Evolutionary conservation across 208 protist species (phyloP), one percentile per base, ranked within the genome.

Genomic region (Tetramitus jugosus): DNA sequence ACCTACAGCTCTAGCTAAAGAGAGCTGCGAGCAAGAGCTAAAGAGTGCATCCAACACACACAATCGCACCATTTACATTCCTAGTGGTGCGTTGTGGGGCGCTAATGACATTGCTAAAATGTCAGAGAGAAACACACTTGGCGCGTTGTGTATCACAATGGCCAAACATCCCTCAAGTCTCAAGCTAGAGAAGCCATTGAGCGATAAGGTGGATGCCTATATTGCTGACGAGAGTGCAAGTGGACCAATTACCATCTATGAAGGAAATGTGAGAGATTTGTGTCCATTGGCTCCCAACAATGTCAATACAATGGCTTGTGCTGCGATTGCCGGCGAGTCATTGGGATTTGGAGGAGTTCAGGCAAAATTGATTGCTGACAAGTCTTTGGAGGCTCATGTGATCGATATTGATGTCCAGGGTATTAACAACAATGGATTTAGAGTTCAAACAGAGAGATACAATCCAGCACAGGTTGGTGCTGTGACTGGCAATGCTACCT

Each of bases 221-320:
- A 2, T 17, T 10, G n/a, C 52, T 26, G 53, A 67, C 33, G 46
- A 79, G 0, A 46, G 33, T 8, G 62, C 31, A 20, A 68, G 40
- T 8, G 42, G 45, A 39, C 14, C 52, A 29, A 35, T 46, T 33
- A 42, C 78, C 35, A 31, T 84, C 49, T 84, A 81, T 65, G 80
- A 83, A 20, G 82, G 82, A 42, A 35, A n/a, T 45, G 82, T 84
- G 2, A 49, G 82, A 39, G 79, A 76, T 14, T 64, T 84, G 3
- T 81, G 78, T 68, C 82, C 82, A n/a, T 29, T 84, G 7, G 82
- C 82, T n/a, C 82, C 82, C 14, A 82, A 84, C 52, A 84, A 84
- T 76, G 79, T 82, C 45, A 84, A 84, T 76, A 84, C 82, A n/a
- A 84, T 84, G 82, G 82, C 82, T 33, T 82, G 79, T 42, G 79